phyloP scores from a whole-genome alignment of 108 stramenopile genomes.

The Skeletonema potamos region DNA sequence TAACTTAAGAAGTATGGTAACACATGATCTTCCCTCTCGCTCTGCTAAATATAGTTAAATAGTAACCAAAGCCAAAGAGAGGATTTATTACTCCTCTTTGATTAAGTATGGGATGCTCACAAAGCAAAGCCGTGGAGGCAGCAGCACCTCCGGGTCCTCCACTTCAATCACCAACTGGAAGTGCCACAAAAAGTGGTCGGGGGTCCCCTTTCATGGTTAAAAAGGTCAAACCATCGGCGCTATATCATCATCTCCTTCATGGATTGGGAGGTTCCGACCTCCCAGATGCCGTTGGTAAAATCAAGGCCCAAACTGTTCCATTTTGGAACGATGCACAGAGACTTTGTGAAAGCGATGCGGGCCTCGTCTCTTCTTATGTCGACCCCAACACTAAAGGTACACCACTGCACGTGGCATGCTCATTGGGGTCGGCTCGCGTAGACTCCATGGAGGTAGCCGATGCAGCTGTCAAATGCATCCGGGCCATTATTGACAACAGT shows the following conservation, averaged over 20 bases:
- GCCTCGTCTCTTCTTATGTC: constrained; percentile 29
- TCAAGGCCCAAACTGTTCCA: constrained; percentile 3
- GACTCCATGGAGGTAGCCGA: constrained; percentile 12
- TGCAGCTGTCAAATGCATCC: constrained; percentile 31
- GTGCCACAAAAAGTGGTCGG: neutral
- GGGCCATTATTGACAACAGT: constrained; percentile 25
- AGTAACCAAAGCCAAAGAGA: too few relatives aligned
- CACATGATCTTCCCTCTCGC: too few relatives aligned
- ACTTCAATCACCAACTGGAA: neutral
- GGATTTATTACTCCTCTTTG: too few relatives aligned
- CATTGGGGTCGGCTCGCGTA: constrained; percentile 37
- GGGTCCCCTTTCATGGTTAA: neutral
- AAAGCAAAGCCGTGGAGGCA: neutral
- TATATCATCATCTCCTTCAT: neutral
- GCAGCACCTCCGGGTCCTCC: neutral
- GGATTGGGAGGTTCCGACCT: neutral
- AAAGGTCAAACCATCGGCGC: neutral
- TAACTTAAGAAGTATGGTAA: too few relatives aligned
- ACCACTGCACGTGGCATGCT: constrained; percentile 73
- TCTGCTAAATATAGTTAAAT: too few relatives aligned
- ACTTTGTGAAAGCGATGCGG: constrained; percentile 5
- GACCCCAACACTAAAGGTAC: constrained; percentile 58
- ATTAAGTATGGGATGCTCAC: neutral
- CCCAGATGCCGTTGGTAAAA: neutral
- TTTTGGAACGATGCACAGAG: constrained; percentile 30